Conservation (phyloP, 352 stramenopile species). For the Thraustochytrium sp. region DNA sequence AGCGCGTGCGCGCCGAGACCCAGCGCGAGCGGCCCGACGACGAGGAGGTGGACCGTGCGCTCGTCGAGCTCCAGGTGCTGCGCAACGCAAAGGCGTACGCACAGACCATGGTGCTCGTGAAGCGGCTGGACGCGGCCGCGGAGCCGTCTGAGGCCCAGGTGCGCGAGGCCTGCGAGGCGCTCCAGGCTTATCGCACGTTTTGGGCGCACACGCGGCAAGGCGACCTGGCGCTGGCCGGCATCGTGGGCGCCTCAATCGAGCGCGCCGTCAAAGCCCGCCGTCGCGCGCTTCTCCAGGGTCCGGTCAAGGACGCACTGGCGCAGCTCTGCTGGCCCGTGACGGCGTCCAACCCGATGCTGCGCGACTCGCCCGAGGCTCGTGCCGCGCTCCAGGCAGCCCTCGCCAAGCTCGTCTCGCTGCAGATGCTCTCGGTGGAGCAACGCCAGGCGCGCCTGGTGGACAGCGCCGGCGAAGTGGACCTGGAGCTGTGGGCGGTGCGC, state of each 20-base stretch:
- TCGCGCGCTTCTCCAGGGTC: not conserved
- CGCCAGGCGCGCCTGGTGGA: not conserved
- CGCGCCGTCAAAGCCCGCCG: not conserved
- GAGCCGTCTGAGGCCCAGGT: not conserved
- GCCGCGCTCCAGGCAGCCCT: not conserved
- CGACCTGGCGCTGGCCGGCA: not conserved
- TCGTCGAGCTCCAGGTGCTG: not conserved
- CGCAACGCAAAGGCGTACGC: not conserved
- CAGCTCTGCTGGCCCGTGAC: slow-evolving; percentile 3
- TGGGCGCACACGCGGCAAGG: not conserved
- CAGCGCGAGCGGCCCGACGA: not conserved
- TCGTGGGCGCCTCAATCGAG: not conserved
- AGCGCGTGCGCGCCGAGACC: not conserved
- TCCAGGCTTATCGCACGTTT: not conserved
- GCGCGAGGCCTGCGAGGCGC: not conserved
- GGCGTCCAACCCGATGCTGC: not conserved
- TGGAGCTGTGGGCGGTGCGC: not conserved
- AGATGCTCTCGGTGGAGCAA: not conserved
- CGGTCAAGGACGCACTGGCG: not conserved
- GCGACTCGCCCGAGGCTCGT: too few species aligned
- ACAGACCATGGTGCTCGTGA: not conserved
- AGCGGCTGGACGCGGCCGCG: not conserved
- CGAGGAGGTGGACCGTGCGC: not conserved
- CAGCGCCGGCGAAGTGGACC: not conserved
- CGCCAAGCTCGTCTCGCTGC: not conserved